phyloP scores from a whole-genome alignment of 768 basidiomycete species.

The Clavulina sp. region DNA sequence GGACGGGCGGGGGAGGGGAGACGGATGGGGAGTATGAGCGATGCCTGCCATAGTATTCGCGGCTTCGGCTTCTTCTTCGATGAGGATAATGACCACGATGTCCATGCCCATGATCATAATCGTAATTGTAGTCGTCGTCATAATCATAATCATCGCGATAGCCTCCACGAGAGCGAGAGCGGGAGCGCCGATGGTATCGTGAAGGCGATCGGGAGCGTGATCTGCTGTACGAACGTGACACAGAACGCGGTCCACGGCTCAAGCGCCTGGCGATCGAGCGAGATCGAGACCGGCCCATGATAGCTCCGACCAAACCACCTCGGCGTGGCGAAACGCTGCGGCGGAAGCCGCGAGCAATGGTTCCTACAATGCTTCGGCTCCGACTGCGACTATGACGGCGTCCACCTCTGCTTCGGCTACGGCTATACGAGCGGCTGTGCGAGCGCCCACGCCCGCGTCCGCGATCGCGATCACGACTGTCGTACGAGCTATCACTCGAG shows the following conservation, averaged over 20 bases:
- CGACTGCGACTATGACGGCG: slow-evolving; percentile 7
- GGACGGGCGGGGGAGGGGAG: too few species aligned
- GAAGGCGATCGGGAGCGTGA: neutral
- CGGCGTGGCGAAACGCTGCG: too few species aligned
- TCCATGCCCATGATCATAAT: neutral
- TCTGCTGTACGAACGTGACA: neutral
- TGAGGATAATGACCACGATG: slow-evolving; percentile 3
- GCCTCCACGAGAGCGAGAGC: slow-evolving; percentile 9
- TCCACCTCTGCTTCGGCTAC: slow-evolving; percentile 8
- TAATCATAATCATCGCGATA: neutral
- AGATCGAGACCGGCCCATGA: too few species aligned
- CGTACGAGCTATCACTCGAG: slow-evolving; percentile 22
- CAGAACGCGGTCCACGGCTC: too few species aligned
- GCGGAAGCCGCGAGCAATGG: neutral
- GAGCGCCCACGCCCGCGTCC: slow-evolving; percentile 6
- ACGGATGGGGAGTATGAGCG: slow-evolving; percentile 15
- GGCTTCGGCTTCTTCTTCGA: slow-evolving; percentile 11
- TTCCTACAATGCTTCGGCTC: slow-evolving; percentile 1
- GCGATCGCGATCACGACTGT: slow-evolving; percentile 12
- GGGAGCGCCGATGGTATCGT: neutral
- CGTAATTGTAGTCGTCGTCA: too few species aligned
- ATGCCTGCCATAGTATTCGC: slow-evolving; percentile 13
- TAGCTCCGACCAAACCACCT: too few species aligned
- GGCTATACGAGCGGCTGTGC: slow-evolving; percentile 7
- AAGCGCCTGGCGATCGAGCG: too few species aligned